Percentiles rank a stretch among this genome's conserved stretches.
These are phyloP conservation scores for Cladosporium sp. DNA, from an alignment of 2,329 filamentous ascomycete species.

Conservation along the genomic window DNA sequence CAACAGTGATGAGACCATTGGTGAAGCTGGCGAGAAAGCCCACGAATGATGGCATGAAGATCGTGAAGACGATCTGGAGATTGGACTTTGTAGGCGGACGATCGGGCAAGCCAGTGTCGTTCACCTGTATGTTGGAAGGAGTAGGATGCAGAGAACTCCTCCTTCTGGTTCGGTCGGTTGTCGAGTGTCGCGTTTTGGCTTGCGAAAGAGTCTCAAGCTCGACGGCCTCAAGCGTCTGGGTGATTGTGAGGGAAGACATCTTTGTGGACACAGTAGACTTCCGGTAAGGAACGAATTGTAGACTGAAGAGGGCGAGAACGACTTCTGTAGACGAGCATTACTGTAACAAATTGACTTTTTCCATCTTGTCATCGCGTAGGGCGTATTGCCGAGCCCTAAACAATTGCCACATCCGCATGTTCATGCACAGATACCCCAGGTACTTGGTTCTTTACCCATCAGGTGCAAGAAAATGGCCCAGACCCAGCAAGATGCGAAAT, in stretches of 20 bases:
- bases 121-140: not conserved
- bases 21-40: constrained; percentile 19
- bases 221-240: not conserved
- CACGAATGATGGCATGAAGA: constrained; percentile 6
- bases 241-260: not conserved
- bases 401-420: too few relatives aligned
- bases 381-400: too few relatives aligned
- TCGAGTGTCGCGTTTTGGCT: not conserved
- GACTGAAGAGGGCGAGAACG: too few relatives aligned
- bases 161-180: not conserved
- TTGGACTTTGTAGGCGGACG: not conserved
- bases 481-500: too few relatives aligned
- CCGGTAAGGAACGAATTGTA: too few relatives aligned
- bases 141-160: not conserved
- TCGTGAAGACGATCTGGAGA: constrained; percentile 1
- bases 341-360: too few relatives aligned
- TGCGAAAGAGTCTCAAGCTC: not conserved
- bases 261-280: too few relatives aligned
- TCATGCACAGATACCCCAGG: too few relatives aligned
- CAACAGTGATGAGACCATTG: constrained; percentile 21
- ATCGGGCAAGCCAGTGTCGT: not conserved
- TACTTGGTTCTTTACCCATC: too few relatives aligned
- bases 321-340: too few relatives aligned
- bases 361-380: too few relatives aligned
- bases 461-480: too few relatives aligned